Conservation (phyloP, 495 filamentous ascomycete genomes). For the Lasiosphaeria miniovina region DNA sequence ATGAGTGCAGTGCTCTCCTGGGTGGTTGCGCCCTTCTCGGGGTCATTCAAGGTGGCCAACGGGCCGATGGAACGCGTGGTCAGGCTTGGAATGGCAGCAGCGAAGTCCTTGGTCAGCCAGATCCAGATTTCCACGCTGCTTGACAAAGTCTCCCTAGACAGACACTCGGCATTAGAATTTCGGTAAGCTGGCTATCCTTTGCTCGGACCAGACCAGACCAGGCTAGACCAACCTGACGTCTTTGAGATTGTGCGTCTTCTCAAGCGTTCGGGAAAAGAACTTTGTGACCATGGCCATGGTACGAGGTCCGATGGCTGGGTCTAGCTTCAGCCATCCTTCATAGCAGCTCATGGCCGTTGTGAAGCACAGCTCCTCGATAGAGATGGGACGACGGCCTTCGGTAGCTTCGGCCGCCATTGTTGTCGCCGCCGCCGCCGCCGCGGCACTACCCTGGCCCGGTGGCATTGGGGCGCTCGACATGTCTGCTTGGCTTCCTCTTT, state of each 20-base stretch:
- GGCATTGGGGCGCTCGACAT: too few species aligned
- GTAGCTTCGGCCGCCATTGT: constrained; percentile 1
- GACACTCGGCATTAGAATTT: constrained; percentile 3
- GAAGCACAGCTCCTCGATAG: constrained; percentile 55
- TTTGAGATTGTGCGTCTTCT: constrained; percentile 50
- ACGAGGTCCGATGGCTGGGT: constrained; percentile 46
- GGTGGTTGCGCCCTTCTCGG: constrained; percentile 52
- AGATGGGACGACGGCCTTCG: constrained; percentile 15
- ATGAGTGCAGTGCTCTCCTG: constrained; percentile 69
- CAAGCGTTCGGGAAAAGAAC: constrained; percentile 50
- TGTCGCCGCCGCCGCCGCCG: neutral
- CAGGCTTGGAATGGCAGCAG: constrained; percentile 35
- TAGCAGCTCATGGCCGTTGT: constrained; percentile 49
- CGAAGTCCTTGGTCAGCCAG: constrained; percentile 50
- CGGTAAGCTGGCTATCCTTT: neutral
- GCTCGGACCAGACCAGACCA: too few species aligned
- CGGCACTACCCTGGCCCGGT: too few species aligned
- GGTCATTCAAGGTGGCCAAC: constrained; percentile 30
- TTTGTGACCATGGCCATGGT: constrained; percentile 47
- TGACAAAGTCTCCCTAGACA: constrained; percentile 52
- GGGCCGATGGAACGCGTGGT: constrained; percentile 39
- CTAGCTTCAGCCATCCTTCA: constrained; percentile 53
- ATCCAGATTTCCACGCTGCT: constrained; percentile 66
- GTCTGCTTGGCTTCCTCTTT: too few species aligned
- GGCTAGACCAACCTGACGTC: constrained; percentile 48